These are phyloP conservation scores for Aspergillus tanneri DNA, from an alignment of 2,329 filamentous ascomycete species.

Conservation along the genomic window DNA sequence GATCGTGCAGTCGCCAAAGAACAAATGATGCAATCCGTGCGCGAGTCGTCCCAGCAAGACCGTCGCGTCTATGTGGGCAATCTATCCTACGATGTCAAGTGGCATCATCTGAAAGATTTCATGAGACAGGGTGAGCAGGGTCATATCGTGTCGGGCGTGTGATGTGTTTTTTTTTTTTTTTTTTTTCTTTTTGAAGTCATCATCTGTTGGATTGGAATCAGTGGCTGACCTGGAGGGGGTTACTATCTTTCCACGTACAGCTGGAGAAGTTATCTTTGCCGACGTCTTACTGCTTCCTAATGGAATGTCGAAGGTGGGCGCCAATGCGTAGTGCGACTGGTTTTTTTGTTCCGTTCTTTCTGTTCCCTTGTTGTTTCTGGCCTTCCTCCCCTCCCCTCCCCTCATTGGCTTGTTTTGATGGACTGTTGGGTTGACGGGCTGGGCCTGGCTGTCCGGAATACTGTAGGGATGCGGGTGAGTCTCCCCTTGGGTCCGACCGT, in stretches of 20 bases:
- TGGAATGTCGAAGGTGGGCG: conserved; percentile 99
- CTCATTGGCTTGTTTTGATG: conserved; percentile 64
- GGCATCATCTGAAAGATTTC: conserved; percentile 99
- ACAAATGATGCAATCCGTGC: conserved; percentile 92
- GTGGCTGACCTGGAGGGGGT: conserved; percentile 33
- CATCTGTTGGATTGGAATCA: conserved; percentile 18
- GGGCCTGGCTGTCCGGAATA: conserved; percentile 80
- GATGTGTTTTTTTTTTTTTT: conserved; percentile 20
- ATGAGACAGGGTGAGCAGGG: conserved; percentile 90
- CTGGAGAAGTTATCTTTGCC: conserved; percentile 98
- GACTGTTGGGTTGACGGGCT: conserved; percentile 99
- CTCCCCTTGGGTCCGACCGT: conserved; percentile 2
- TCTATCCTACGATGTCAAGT: conserved; percentile 98
- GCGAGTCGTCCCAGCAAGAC: conserved; percentile 96
- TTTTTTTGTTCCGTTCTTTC: conserved; percentile 63
- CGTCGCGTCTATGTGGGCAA: conserved; percentile 99
- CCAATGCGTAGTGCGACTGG: conserved; percentile 86
- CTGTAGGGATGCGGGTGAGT: conserved; percentile 99
- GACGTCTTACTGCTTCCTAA: conserved; percentile 99
- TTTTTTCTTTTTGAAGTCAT: conserved; percentile 1
- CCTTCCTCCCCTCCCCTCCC: conserved; percentile 59
- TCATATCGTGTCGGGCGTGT: conserved; percentile 24
- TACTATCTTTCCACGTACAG: conserved; percentile 54
- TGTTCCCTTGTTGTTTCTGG: conserved; percentile 60
- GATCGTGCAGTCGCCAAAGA: conserved; percentile 81